phyloP scores from a whole-genome alignment of 768 basidiomycete species.

The Mycena alexandri region DNA sequence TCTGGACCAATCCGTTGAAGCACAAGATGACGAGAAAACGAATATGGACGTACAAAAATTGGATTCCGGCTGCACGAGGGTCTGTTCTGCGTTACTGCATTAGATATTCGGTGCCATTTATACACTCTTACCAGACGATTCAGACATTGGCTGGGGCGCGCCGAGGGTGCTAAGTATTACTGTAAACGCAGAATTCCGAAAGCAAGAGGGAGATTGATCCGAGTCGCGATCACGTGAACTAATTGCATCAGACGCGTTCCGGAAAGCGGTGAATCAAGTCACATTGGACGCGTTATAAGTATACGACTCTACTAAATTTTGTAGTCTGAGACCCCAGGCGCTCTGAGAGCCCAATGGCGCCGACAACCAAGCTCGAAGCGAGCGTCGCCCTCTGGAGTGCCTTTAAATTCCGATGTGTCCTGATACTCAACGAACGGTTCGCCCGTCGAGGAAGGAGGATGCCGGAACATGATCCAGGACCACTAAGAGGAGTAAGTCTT shows the following conservation, averaged over 20 bases:
- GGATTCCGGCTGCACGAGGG: constrained; percentile 27
- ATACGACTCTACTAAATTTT: constrained; percentile 1
- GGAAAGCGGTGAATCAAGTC: background rate
- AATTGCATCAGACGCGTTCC: no score
- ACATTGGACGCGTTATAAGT: background rate
- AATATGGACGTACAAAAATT: constrained; percentile 50
- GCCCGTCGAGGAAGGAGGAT: constrained; percentile 34
- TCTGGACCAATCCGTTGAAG: constrained; percentile 42
- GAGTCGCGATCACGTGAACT: constrained; percentile 19
- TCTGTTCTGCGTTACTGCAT: constrained; percentile 31
- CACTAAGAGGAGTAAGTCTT: constrained; percentile 10
- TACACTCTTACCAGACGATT: constrained; percentile 25
- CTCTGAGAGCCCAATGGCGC: constrained; percentile 39
- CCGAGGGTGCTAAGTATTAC: background rate
- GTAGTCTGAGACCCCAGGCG: constrained; percentile 39
- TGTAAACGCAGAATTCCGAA: no score
- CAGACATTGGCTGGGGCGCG: constrained; percentile 5
- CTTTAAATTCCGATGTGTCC: constrained; percentile 23
- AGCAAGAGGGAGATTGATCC: background rate
- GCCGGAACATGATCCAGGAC: constrained; percentile 40
- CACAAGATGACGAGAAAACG: constrained; percentile 8
- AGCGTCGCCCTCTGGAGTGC: constrained; percentile 31
- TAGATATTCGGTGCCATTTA: background rate
- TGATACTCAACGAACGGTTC: constrained; percentile 34
- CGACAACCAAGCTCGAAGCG: constrained; percentile 35